phyloP scores from a whole-genome alignment of 305 asterid genomes.

The Nicotiana rustica region DNA sequence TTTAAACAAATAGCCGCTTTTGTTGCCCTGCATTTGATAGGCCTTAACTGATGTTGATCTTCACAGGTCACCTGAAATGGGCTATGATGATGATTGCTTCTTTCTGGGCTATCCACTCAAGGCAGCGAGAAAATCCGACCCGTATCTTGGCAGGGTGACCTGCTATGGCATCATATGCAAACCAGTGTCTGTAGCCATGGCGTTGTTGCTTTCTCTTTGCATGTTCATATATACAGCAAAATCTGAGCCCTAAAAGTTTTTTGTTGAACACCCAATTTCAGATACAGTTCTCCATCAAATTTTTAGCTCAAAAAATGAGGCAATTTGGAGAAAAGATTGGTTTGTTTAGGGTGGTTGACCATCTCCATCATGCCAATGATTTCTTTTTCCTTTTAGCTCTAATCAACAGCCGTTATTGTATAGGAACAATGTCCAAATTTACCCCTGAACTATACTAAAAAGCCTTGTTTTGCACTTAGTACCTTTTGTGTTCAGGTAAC shows the following conservation, averaged over 20 bases:
- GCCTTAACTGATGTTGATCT: neutral
- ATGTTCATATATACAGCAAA: neutral
- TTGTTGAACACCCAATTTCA: neutral
- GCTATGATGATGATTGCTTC: slow-evolving; percentile 33
- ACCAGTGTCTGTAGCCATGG: slow-evolving; percentile 39
- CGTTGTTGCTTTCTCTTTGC: slow-evolving; percentile 4
- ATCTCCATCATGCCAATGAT: slow-evolving; percentile 18
- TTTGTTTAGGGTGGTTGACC: slow-evolving; percentile 25
- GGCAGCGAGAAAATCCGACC: neutral
- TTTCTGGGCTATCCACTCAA: neutral
- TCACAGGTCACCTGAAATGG: neutral
- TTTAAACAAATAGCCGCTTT: no score
- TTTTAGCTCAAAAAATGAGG: neutral
- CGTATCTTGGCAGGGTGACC: neutral
- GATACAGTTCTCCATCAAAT: no score
- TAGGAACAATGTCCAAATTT: no score
- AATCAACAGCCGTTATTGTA: neutral
- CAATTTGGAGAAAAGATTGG: no score
- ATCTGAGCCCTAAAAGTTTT: no score
- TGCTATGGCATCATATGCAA: neutral
- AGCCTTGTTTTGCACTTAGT: neutral
- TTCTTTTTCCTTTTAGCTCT: neutral
- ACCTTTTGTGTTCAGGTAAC: no score
- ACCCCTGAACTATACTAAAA: no score
- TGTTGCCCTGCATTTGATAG: no score